Evolutionary conservation across 2,329 filamentous ascomycete genomes (phyloP).

Genomic region (Colletotrichum lindemuthianum): DNA sequence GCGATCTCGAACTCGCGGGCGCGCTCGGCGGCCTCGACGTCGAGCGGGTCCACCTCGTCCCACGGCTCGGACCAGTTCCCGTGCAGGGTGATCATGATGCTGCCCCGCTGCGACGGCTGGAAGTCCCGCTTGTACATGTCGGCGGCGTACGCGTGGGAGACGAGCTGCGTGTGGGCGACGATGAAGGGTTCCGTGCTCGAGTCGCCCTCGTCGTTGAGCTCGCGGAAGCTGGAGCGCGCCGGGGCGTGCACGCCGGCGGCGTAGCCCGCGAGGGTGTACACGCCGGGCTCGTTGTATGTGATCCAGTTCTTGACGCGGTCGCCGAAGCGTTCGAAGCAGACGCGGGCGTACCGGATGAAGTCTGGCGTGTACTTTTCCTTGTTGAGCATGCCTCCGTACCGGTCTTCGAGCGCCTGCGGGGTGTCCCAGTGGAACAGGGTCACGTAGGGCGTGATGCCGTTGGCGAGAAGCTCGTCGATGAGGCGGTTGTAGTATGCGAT

Average conservation of each 20-base stretch:
- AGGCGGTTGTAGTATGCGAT: conserved; percentile 69
- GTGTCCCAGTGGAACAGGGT: conserved; percentile 75
- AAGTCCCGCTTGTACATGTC: conserved; percentile 53
- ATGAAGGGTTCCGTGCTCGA: conserved; percentile 49
- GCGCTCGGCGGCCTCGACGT: conserved; percentile 50
- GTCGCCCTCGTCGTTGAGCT: conserved; percentile 45
- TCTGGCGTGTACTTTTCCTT: conserved; percentile 70
- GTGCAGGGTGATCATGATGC: conserved; percentile 53
- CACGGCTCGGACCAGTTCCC: conserved; percentile 55
- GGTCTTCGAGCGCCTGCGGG: conserved; percentile 66
- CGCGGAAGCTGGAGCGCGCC: conserved; percentile 43
- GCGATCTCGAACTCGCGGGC: conserved; percentile 53
- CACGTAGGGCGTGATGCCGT: conserved; percentile 68
- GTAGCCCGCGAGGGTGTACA: conserved; percentile 47
- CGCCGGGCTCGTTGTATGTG: conserved; percentile 47
- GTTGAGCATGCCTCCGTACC: conserved; percentile 70
- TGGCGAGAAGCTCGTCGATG: conserved; percentile 66
- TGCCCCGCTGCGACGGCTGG: conserved; percentile 47
- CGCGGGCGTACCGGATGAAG: conserved; percentile 65
- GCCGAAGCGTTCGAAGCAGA: conserved; percentile 67
- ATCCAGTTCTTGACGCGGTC: conserved; percentile 70
- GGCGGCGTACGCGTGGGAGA: conserved; percentile 49
- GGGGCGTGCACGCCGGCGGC: conserved; percentile 48
- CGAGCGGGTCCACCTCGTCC: conserved; percentile 47
- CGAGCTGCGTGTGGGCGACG: conserved; percentile 51